Evolutionary conservation across 352 stramenopile species (phyloP).

Genomic region (Aphanomyces cochlioides): DNA sequence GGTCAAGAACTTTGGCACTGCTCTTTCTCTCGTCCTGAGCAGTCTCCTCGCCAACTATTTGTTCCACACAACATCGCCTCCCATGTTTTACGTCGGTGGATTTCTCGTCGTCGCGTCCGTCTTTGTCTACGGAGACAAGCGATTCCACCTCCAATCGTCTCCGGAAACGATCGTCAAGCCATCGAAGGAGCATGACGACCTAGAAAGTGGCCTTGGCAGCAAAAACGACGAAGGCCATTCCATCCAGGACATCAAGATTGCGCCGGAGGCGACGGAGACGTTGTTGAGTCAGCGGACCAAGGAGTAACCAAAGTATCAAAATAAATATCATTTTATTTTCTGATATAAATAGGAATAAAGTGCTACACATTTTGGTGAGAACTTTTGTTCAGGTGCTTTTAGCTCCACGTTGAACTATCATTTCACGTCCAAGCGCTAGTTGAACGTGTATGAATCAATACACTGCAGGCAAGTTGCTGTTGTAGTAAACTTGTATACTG

Average conservation of each 20-base stretch:
- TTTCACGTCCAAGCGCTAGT: too few relatives aligned
- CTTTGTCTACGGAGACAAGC: conserved; percentile 79
- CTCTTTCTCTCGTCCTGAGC: conserved; percentile 83
- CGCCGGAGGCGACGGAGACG: neutral
- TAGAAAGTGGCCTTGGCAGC: neutral
- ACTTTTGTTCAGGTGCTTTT: neutral
- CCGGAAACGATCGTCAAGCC: neutral
- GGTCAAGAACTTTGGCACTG: conserved; percentile 88
- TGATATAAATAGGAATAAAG: neutral
- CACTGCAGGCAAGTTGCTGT: too few relatives aligned
- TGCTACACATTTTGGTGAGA: neutral
- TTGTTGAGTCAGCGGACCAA: conserved; percentile 25
- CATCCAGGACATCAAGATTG: conserved; percentile 14
- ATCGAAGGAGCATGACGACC: neutral
- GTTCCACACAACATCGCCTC: conserved; percentile 65
- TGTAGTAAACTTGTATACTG: too few relatives aligned
- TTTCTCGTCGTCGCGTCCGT: conserved; percentile 73
- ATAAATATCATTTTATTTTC: too few relatives aligned
- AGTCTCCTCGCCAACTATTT: conserved; percentile 89
- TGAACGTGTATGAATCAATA: too few relatives aligned
- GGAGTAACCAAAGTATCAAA: neutral
- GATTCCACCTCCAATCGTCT: conserved; percentile 12
- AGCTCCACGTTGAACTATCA: too few relatives aligned
- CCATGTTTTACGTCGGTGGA: conserved; percentile 75
- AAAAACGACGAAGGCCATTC: neutral